Percentiles rank a stretch among this genome's conserved stretches.
These are phyloP conservation scores for Ceratocystis cacaofunesta DNA, from an alignment of 2,329 filamentous ascomycete species.

Conservation along the genomic window DNA sequence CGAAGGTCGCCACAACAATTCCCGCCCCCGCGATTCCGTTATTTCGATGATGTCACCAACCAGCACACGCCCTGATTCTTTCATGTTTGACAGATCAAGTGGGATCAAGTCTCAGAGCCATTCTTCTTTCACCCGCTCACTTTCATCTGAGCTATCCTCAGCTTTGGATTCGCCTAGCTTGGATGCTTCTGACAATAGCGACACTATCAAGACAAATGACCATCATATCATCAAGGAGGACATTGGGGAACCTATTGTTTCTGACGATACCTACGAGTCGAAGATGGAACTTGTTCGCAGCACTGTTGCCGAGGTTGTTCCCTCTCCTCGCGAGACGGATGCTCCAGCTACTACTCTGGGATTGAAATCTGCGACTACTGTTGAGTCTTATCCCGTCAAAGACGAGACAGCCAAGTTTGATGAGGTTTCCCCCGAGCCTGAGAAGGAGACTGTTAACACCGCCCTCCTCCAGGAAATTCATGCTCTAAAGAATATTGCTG, in stretches of 20 bases:
- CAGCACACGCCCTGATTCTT: constrained; percentile 54
- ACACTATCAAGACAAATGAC: constrained; percentile 29
- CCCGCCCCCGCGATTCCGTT: constrained; percentile 39
- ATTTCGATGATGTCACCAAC: constrained; percentile 37
- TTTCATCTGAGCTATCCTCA: constrained; percentile 87
- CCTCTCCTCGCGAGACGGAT: constrained; percentile 6
- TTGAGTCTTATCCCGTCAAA: constrained; percentile 5
- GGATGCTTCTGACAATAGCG: constrained; percentile 32
- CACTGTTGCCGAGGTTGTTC: constrained; percentile 12
- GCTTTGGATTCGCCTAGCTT: constrained; percentile 61
- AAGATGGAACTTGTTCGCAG: constrained; percentile 12
- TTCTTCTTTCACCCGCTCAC: constrained; percentile 67
- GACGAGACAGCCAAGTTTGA: constrained; percentile 1
- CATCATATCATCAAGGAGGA: constrained; percentile 8
- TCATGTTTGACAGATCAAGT: constrained; percentile 67
- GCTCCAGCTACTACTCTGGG: not conserved
- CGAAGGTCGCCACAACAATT: constrained; percentile 52
- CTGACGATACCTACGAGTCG: not conserved
- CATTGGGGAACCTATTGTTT: not conserved
- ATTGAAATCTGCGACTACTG: constrained; percentile 6
- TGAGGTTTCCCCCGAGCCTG: not conserved
- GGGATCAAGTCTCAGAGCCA: constrained; percentile 51
- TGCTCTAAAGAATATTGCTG: constrained; percentile 52
- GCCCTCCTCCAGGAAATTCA: constrained; percentile 51
- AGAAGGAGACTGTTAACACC: constrained; percentile 23